These are phyloP conservation scores for Cicer chorassanicum DNA, from an alignment of 306 rosid species.

Conservation along the genomic window DNA sequence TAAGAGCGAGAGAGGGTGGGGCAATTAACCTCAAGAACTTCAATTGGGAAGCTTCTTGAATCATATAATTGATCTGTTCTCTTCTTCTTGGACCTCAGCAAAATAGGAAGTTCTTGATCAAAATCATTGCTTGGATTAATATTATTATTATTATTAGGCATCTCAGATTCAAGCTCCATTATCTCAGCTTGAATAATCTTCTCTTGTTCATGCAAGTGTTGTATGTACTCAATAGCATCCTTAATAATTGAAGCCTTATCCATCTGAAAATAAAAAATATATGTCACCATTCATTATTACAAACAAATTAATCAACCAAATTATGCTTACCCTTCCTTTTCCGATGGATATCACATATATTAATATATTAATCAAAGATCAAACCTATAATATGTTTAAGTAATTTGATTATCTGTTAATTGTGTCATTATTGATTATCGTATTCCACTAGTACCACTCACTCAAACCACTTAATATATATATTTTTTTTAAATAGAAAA, in stretches of 20 bases:
- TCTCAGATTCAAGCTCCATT: slow-evolving; percentile 75
- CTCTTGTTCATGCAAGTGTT: slow-evolving; percentile 79
- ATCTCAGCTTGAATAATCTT: slow-evolving; percentile 73
- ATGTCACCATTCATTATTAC: neutral
- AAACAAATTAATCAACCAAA: neutral
- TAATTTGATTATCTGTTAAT: neutral
- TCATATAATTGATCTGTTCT: slow-evolving; percentile 58
- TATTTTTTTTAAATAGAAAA: too few relatives aligned
- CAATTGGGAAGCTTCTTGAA: slow-evolving; percentile 68
- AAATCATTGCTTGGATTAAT: slow-evolving; percentile 42
- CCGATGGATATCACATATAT: neutral
- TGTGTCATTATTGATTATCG: neutral
- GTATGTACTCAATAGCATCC: slow-evolving; percentile 89
- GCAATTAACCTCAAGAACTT: slow-evolving; percentile 66
- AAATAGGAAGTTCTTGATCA: slow-evolving; percentile 60
- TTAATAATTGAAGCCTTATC: slow-evolving; percentile 95
- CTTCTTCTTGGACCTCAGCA: slow-evolving; percentile 81
- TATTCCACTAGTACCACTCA: neutral
- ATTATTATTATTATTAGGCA: slow-evolving; percentile 35
- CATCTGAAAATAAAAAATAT: slow-evolving; percentile 58
- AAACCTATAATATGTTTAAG: neutral
- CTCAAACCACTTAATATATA: neutral
- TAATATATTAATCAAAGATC: neutral
- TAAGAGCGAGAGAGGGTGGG: too few relatives aligned
- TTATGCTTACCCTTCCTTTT: too few relatives aligned